These are phyloP conservation scores for Fusarium sp. DNA, from an alignment of 2,329 filamentous ascomycete species.

Conservation along the genomic window DNA sequence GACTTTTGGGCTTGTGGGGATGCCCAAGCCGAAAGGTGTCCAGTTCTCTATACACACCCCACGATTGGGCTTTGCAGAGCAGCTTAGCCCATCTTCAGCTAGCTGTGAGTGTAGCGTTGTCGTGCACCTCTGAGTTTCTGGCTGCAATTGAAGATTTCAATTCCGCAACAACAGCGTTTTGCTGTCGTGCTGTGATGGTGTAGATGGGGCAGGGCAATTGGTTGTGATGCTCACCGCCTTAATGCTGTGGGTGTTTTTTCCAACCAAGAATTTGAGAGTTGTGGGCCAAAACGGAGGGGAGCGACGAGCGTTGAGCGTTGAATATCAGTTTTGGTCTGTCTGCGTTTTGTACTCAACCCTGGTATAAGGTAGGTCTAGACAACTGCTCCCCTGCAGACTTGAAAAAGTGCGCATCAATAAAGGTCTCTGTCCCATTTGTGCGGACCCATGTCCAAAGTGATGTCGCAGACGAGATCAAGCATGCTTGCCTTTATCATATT, in stretches of 20 bases:
- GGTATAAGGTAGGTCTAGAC: constrained; percentile 28
- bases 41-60: constrained; percentile 38
- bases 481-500: constrained; percentile 40
- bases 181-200: constrained; percentile 6
- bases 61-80: constrained; percentile 24
- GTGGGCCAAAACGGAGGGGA: constrained; percentile 27
- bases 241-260: constrained; percentile 19
- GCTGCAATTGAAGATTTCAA: constrained; percentile 8
- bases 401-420: constrained; percentile 33
- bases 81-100: constrained; percentile 38
- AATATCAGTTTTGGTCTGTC: constrained; percentile 30
- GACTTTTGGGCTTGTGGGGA: constrained; percentile 28
- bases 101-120: constrained; percentile 37
- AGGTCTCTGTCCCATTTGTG: constrained; percentile 39
- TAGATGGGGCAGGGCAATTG: background rate
- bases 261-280: constrained; percentile 20
- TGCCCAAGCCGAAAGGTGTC: constrained; percentile 17
- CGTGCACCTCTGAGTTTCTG: constrained; percentile 34
- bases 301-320: constrained; percentile 34
- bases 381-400: constrained; percentile 44
- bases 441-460: constrained; percentile 43
- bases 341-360: constrained; percentile 33
- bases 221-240: constrained; percentile 21
- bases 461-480: constrained; percentile 44
- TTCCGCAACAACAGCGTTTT: constrained; percentile 6